A percentile compares a stretch with the other conserved stretches of the same genome.
Conservation (phyloP, 768 basidiomycete species). For the Leucosporidium yakuticum region DNA sequence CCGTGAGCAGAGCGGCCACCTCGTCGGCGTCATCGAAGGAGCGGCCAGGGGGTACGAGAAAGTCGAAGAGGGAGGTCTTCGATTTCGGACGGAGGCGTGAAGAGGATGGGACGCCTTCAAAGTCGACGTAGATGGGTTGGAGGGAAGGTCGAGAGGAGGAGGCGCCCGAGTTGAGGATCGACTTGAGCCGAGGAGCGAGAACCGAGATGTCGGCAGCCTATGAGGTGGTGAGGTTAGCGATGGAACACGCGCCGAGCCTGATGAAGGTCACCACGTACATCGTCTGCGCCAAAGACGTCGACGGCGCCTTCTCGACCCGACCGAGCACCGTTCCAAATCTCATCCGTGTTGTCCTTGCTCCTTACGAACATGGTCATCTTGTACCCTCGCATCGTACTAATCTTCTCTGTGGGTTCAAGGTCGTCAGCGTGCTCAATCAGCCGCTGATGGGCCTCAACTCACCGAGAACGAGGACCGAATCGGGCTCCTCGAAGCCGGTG, state of each 20-base stretch:
- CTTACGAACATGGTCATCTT: conserved; percentile 76
- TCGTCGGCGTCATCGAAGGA: conserved; percentile 52
- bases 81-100: conserved; percentile 46
- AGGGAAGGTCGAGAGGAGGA: conserved; percentile 24
- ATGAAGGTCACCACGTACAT: conserved; percentile 44
- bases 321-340: conserved; percentile 87
- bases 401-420: conserved; percentile 29
- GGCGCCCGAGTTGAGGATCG: conserved; percentile 14
- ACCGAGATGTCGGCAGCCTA: conserved; percentile 44
- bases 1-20: conserved; percentile 49
- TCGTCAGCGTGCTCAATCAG: not conserved
- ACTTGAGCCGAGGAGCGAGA: conserved; percentile 53
- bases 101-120: conserved; percentile 42
- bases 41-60: conserved; percentile 47
- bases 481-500: conserved; percentile 90
- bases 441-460: conserved; percentile 18
- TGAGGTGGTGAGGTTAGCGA: not conserved
- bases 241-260: conserved; percentile 43
- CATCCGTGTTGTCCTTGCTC: conserved; percentile 66
- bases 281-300: conserved; percentile 69
- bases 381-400: conserved; percentile 62
- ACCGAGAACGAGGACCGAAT: conserved; percentile 82
- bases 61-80: conserved; percentile 43
- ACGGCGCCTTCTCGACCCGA: conserved; percentile 63
- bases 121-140: conserved; percentile 49